Evolutionary conservation across 495 filamentous ascomycete species (phyloP).

Genomic region (Penicillium mononematosum): DNA sequence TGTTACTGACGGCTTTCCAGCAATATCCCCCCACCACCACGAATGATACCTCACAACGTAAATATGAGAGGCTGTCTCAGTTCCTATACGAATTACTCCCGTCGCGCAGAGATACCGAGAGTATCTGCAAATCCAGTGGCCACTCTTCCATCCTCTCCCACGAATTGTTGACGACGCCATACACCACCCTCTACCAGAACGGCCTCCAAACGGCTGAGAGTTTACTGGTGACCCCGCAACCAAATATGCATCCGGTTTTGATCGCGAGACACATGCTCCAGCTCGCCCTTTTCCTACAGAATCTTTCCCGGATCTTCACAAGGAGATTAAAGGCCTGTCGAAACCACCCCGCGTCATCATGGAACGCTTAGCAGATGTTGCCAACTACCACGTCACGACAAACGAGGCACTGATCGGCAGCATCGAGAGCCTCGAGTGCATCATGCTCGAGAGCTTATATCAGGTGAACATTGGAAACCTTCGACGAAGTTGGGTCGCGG

Average conservation of each 20-base stretch:
- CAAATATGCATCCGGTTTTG: conserved; percentile 16
- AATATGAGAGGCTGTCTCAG: conserved; percentile 11
- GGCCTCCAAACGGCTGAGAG: background rate
- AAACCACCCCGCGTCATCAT: conserved; percentile 9
- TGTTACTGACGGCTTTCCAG: background rate
- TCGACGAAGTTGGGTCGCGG: conserved; percentile 36
- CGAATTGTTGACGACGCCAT: conserved; percentile 13
- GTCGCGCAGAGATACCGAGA: conserved; percentile 15
- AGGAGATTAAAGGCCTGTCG: conserved; percentile 4
- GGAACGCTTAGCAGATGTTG: conserved; percentile 8
- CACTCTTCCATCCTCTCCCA: conserved; percentile 1
- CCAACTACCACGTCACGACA: conserved; percentile 8
- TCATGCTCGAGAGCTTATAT: conserved; percentile 44
- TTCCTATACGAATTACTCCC: conserved; percentile 13
- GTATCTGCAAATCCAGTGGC: conserved; percentile 15
- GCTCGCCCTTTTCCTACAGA: conserved; percentile 12
- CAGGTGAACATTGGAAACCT: conserved; percentile 46
- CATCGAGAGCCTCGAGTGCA: conserved; percentile 44
- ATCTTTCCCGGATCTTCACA: conserved; percentile 5
- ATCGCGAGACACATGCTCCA: conserved; percentile 17
- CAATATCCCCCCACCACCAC: background rate
- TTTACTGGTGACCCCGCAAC: background rate
- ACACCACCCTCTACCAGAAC: conserved; percentile 14
- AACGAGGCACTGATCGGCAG: conserved; percentile 8
- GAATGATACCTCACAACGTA: background rate